phyloP scores from a whole-genome alignment of 805 yeast genomes.

The Huiozyma sinensis region DNA sequence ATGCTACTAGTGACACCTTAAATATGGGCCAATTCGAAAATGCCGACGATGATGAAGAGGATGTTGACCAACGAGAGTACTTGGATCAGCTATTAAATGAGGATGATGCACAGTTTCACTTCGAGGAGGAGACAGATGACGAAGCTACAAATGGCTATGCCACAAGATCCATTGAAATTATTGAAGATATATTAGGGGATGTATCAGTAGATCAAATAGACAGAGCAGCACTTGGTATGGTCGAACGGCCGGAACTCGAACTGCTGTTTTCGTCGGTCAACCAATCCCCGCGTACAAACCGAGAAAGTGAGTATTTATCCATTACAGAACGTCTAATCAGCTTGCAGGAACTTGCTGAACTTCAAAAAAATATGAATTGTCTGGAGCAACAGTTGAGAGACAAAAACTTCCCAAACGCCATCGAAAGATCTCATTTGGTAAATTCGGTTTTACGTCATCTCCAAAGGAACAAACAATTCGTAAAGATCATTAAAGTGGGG shows the following conservation, averaged over 20 bases:
- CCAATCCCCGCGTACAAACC: no score
- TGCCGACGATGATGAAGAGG: slow-evolving; percentile 3
- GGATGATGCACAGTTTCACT: slow-evolving; percentile 5
- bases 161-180: background rate
- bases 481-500: slow-evolving; percentile 23
- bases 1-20: background rate
- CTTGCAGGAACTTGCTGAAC: no score
- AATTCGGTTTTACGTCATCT: slow-evolving; percentile 10
- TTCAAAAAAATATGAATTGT: slow-evolving; percentile 1
- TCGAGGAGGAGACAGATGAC: slow-evolving; percentile 1
- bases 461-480: slow-evolving; percentile 17
- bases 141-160: background rate
- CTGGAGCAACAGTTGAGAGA: background rate
- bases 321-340: no score
- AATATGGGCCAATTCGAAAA: background rate
- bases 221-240: no score
- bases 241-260: no score
- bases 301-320: no score
- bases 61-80: slow-evolving; percentile 17
- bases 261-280: no score
- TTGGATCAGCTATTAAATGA: slow-evolving; percentile 12
- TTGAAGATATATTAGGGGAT: background rate
- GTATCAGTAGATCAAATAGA: background rate
- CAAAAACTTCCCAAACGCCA: background rate
- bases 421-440: background rate